Conservation (phyloP, 805 yeast species). For the Monosporozyma siamensis region DNA sequence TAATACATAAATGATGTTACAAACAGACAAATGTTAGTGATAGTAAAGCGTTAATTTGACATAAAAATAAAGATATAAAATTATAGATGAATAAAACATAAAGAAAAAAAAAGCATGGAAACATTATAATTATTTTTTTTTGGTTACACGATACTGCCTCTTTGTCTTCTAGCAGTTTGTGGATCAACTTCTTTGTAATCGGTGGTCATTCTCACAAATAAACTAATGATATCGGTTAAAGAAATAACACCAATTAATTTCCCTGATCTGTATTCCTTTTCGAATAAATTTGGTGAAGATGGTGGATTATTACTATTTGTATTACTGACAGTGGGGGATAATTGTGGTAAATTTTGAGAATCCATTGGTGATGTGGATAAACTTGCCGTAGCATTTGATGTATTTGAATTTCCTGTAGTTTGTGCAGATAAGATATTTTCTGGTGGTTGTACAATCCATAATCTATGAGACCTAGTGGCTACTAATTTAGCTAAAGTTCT, state of each 20-base stretch:
- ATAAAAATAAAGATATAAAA: too few relatives aligned
- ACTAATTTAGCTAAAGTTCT: slow-evolving; percentile 90
- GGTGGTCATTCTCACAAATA: slow-evolving; percentile 51
- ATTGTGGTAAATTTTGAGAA: slow-evolving; percentile 7
- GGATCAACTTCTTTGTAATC: slow-evolving; percentile 80
- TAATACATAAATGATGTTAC: too few relatives aligned
- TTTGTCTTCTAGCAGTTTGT: slow-evolving; percentile 74
- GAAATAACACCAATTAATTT: slow-evolving; percentile 86
- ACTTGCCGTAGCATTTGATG: neutral
- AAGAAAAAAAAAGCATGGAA: neutral
- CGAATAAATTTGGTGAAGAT: slow-evolving; percentile 26
- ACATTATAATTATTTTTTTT: neutral
- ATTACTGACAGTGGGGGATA: slow-evolving; percentile 5
- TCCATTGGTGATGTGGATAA: neutral
- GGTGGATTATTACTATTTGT: neutral
- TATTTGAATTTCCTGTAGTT: slow-evolving; percentile 7
- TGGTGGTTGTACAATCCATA: slow-evolving; percentile 68
- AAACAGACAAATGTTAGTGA: too few relatives aligned
- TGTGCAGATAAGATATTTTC: slow-evolving; percentile 22
- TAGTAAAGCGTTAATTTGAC: too few relatives aligned
- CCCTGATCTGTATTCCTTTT: slow-evolving; percentile 55
- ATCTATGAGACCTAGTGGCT: slow-evolving; percentile 87
- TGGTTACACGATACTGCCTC: slow-evolving; percentile 52
- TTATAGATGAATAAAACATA: too few relatives aligned
- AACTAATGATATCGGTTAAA: slow-evolving; percentile 77